Conservation (phyloP, 1,284 basidiomycete genomes). For the Agaricales sp. region DNA sequence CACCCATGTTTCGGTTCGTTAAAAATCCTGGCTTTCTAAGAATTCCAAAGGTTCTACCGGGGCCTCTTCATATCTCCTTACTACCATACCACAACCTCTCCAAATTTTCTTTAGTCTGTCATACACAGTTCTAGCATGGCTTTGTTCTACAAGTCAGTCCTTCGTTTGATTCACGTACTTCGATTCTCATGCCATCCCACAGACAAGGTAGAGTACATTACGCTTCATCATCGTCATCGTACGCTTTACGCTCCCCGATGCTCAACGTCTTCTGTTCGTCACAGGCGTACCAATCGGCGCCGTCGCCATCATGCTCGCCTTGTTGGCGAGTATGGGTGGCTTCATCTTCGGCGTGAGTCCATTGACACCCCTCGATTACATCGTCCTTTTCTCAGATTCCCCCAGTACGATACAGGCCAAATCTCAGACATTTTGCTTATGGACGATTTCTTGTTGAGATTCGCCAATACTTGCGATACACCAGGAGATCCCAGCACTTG, state of each 20-base stretch:
- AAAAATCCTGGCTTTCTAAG: too few relatives aligned
- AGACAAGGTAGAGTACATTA: neutral
- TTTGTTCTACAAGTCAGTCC: neutral
- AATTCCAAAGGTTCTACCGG: too few relatives aligned
- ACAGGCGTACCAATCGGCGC: conserved; percentile 44
- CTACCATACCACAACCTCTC: too few relatives aligned
- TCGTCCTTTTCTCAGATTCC: too few relatives aligned
- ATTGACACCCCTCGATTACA: too few relatives aligned
- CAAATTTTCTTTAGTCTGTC: too few relatives aligned
- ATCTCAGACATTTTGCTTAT: conserved; percentile 72
- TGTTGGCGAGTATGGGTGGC: conserved; percentile 70
- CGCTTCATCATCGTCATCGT: neutral
- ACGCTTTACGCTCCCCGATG: too few relatives aligned
- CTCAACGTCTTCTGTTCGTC: too few relatives aligned
- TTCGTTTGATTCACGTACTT: neutral
- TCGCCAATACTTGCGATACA: conserved; percentile 39
- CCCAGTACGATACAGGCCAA: conserved; percentile 69
- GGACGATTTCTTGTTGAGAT: conserved; percentile 60
- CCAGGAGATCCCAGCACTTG: conserved; percentile 32
- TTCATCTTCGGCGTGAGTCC: conserved; percentile 59
- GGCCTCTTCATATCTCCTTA: too few relatives aligned
- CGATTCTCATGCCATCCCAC: neutral
- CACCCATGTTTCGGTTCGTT: too few relatives aligned
- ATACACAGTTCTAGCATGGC: too few relatives aligned
- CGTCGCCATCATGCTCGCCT: conserved; percentile 55